These are phyloP conservation scores for Thelephora terrestris DNA, from an alignment of 1,284 basidiomycete species.

Conservation along the genomic window DNA sequence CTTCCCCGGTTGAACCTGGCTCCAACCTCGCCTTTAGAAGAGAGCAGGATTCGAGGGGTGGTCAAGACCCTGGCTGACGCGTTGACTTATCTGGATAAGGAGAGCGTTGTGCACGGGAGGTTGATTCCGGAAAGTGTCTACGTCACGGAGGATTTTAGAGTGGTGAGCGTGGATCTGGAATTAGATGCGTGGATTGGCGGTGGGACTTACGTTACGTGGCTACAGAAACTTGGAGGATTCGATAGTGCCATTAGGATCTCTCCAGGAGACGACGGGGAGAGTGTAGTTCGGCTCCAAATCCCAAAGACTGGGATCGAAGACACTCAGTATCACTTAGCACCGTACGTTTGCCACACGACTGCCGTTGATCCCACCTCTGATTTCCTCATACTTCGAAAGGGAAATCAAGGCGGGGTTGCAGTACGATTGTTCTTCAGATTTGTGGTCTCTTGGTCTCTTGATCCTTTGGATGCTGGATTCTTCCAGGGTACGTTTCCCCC, in stretches of 20 bases:
- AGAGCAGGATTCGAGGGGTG: slow-evolving; percentile 26
- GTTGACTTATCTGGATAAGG: slow-evolving; percentile 32
- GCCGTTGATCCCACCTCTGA: not conserved
- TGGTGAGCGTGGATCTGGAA: slow-evolving; percentile 12
- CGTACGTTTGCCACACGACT: slow-evolving; percentile 11
- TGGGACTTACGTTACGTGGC: not conserved
- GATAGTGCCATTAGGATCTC: slow-evolving; percentile 12
- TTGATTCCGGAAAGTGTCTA: slow-evolving; percentile 18
- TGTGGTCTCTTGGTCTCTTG: slow-evolving; percentile 21
- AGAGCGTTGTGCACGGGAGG: slow-evolving; percentile 21
- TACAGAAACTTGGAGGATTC: slow-evolving; percentile 22
- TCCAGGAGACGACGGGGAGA: slow-evolving; percentile 7
- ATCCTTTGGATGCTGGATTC: slow-evolving; percentile 13
- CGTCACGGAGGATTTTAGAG: slow-evolving; percentile 14
- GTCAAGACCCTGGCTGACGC: slow-evolving; percentile 32
- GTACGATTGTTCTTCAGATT: slow-evolving; percentile 17
- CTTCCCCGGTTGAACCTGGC: too few species aligned
- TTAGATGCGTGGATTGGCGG: not conserved
- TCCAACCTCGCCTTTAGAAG: slow-evolving; percentile 20
- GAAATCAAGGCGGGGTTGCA: slow-evolving; percentile 14
- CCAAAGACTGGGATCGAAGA: slow-evolving; percentile 11
- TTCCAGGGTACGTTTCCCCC: slow-evolving; percentile 16
- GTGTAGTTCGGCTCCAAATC: slow-evolving; percentile 10
- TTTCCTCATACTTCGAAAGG: slow-evolving; percentile 7
- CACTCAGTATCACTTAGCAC: slow-evolving; percentile 17